These are phyloP conservation scores for Elaeagnus macrophylla DNA, from an alignment of 306 rosid species.

Conservation along the genomic window DNA sequence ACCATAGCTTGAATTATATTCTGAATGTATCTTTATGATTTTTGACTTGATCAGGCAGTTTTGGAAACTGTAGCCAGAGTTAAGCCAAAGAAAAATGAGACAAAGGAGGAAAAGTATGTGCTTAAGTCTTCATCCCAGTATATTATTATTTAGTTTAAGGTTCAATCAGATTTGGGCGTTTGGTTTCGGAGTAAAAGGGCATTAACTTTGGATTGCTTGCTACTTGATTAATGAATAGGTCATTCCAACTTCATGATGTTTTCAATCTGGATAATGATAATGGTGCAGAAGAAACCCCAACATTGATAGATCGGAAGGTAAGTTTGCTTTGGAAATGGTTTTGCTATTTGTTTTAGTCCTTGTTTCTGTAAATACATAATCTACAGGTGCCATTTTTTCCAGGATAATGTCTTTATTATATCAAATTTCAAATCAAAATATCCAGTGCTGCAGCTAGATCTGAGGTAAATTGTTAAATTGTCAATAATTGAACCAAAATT, in stretches of 20 bases:
- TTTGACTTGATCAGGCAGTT: conserved; percentile 67
- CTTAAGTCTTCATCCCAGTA: conserved; percentile 18
- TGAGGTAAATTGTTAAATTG: conserved; percentile 26
- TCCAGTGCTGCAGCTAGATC: conserved; percentile 49
- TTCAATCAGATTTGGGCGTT: conserved; percentile 6
- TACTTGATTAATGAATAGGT: conserved; percentile 35
- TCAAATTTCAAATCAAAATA: conserved; percentile 48
- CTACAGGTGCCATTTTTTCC: background rate
- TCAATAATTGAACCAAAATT: background rate
- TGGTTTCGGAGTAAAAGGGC: conserved; percentile 6
- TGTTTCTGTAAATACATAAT: background rate
- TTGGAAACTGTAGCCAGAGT: conserved; percentile 98
- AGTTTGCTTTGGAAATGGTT: conserved; percentile 16
- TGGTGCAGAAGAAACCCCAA: conserved; percentile 89
- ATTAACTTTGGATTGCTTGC: background rate
- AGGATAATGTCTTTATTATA: conserved; percentile 49
- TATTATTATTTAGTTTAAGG: conserved; percentile 13
- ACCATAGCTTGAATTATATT: background rate
- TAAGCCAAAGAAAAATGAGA: conserved; percentile 86
- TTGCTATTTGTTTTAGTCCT: background rate
- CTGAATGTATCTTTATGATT: conserved; percentile 15
- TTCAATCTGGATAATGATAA: conserved; percentile 75
- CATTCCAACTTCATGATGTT: conserved; percentile 69
- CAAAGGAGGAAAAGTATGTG: conserved; percentile 84
- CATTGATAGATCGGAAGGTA: conserved; percentile 91